Conservation (phyloP, 768 basidiomycete genomes). For the Calvatia gigantea region DNA sequence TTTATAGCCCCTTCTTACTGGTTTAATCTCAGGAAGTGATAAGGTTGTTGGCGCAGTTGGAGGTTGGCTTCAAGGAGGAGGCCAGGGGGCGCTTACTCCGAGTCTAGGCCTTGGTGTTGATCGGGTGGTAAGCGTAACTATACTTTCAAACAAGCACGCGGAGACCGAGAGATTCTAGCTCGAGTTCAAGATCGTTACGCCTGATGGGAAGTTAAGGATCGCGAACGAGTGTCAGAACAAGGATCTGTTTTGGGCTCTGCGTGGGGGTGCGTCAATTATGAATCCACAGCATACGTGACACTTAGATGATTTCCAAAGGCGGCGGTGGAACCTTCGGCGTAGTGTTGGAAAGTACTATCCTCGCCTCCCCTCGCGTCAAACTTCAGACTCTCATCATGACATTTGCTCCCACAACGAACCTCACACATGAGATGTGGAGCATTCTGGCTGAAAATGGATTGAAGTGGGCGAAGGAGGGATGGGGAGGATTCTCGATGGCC, state of each 20-base stretch:
- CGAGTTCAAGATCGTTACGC: slow-evolving; percentile 34
- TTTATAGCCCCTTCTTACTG: neutral
- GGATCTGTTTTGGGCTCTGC: slow-evolving; percentile 44
- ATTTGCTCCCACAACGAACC: slow-evolving; percentile 22
- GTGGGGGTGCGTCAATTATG: slow-evolving; percentile 29
- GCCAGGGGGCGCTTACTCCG: slow-evolving; percentile 40
- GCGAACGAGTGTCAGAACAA: slow-evolving; percentile 39
- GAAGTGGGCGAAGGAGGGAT: slow-evolving; percentile 42
- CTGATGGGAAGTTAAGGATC: slow-evolving; percentile 36
- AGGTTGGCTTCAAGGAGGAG: slow-evolving; percentile 44
- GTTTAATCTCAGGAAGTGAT: slow-evolving; percentile 22
- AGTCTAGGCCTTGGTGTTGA: slow-evolving; percentile 45
- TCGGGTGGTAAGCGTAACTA: slow-evolving; percentile 31
- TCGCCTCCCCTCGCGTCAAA: slow-evolving; percentile 32
- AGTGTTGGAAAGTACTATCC: slow-evolving; percentile 32
- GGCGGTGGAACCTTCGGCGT: slow-evolving; percentile 40
- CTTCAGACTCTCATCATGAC: slow-evolving; percentile 34
- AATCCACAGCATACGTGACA: neutral
- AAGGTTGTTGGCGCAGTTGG: slow-evolving; percentile 38
- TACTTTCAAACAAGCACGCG: neutral
- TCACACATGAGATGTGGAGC: slow-evolving; percentile 31
- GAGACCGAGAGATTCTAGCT: slow-evolving; percentile 11
- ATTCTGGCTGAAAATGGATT: slow-evolving; percentile 35
- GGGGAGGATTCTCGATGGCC: slow-evolving; percentile 41
- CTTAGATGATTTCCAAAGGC: slow-evolving; percentile 1